These are phyloP conservation scores for Kazachstania viticola DNA, from an alignment of 805 yeast genomes.

Conservation along the genomic window DNA sequence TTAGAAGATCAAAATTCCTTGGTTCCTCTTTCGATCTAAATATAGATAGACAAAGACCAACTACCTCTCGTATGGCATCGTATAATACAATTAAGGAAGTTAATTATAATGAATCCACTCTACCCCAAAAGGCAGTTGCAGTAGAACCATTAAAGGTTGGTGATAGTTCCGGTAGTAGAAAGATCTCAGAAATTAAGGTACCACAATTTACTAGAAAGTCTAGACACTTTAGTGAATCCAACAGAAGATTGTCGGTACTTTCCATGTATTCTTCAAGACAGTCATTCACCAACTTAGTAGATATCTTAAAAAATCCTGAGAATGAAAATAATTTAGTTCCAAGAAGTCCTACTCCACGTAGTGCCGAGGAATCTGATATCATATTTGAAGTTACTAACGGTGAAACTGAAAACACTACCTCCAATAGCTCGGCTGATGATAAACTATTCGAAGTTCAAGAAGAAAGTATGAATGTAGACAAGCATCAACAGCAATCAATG, in stretches of 20 bases:
- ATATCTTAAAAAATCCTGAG: conserved; percentile 26
- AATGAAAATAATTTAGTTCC: conserved; percentile 6
- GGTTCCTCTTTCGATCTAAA: conserved; percentile 32
- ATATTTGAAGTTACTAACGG: conserved; percentile 19
- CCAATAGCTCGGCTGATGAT: conserved; percentile 15
- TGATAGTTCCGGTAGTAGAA: conserved; percentile 31
- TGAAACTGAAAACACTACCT: conserved; percentile 9
- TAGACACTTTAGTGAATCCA: conserved; percentile 45
- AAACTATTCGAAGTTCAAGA: conserved; percentile 16
- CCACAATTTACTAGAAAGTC: conserved; percentile 66
- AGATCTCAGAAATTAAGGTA: conserved; percentile 50
- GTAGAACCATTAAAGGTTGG: conserved; percentile 13
- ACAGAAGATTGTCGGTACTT: conserved; percentile 60
- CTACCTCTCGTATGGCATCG: neutral
- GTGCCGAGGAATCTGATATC: conserved; percentile 19
- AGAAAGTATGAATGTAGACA: conserved; percentile 1
- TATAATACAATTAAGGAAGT: neutral
- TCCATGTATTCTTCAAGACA: conserved; percentile 60
- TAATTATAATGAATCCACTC: conserved; percentile 5
- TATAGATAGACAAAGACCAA: conserved; percentile 11
- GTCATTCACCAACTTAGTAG: conserved; percentile 48
- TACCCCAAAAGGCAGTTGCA: conserved; percentile 22
- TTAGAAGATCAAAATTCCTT: conserved; percentile 34
- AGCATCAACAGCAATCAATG: conserved; percentile 8
- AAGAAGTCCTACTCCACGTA: conserved; percentile 9